Evolutionary conservation across 2,329 filamentous ascomycete species (phyloP), one percentile per base, ranked within the genome.

Genomic region (Fusarium torreyae): DNA sequence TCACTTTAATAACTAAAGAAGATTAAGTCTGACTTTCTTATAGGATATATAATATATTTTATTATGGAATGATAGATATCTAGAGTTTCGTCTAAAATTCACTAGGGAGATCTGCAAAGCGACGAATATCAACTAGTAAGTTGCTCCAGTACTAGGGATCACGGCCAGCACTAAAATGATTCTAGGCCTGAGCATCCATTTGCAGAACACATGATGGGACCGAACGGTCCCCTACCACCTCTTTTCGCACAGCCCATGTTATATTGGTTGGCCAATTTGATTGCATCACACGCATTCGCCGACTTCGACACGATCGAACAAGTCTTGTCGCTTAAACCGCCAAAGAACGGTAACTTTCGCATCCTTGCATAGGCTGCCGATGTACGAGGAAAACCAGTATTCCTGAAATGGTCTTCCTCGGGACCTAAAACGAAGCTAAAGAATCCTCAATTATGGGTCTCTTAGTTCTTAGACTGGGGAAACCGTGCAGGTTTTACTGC

Each of bases 391-490:
- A 53, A 53, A 26, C 50, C 50, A 15, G 38, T 43, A 17, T 53
- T 43, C 18, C 38, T 38, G 3, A 24, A 53, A 7, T 53, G 38
- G 50, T 43, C 50, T 3, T n/a, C 31, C 6, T 39, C n/a, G 18
- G 42, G 31, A 18, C 33, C 18, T 4, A 45, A 39, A 38, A 15
- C 31, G 11, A 55, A 46, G 11, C 7, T 5, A 9, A 55, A 55
- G 24, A 28, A 46, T 20, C 52, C 42, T 22, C 26, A 22, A 43
- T 55, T 20, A 26, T 55, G 31, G 40, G 52, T 26, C 3, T 20
- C 42, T 20, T 17, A 55, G 11, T 55, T 55, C 28, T 46, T 42
- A 39, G 24, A 55, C 9, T 55, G 20, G 52, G 52, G 33, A 17
- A 38, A 31, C 3, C 31, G 52, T 18, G 52, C 42, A 6, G 42